Conservation (phyloP, 2,329 filamentous ascomycete genomes). For the Colletotrichum trifolii region DNA sequence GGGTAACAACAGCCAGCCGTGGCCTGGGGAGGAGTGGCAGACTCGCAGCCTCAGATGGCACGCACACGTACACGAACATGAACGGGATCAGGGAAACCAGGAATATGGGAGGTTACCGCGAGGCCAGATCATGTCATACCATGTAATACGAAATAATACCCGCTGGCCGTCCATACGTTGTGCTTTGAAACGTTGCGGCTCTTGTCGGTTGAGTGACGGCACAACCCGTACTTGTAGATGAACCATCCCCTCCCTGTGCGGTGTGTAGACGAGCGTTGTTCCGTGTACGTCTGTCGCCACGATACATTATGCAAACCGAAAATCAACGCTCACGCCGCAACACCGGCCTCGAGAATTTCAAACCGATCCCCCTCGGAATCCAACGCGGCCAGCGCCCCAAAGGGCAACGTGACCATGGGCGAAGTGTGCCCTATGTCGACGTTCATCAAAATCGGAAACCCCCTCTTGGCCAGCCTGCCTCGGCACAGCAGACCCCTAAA, state of each 20-base stretch:
- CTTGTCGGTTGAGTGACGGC: too few species aligned
- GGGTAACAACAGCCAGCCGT: constrained; percentile 12
- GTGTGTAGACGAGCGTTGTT: too few species aligned
- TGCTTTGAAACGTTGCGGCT: neutral
- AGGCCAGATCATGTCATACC: neutral
- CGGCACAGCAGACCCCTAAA: constrained; percentile 50
- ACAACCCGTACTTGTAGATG: too few species aligned
- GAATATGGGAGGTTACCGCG: constrained; percentile 5
- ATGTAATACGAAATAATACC: constrained; percentile 35
- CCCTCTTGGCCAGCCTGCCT: constrained; percentile 42
- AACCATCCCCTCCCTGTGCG: too few species aligned
- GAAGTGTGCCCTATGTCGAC: constrained; percentile 57
- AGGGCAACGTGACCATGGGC: constrained; percentile 55
- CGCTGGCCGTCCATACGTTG: neutral
- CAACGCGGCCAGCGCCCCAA: constrained; percentile 49
- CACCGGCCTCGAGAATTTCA: constrained; percentile 42
- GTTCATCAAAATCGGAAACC: constrained; percentile 54
- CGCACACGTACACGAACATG: constrained; percentile 21
- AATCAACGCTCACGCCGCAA: neutral
- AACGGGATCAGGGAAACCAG: constrained; percentile 9
- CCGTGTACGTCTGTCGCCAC: too few species aligned
- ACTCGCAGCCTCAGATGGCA: neutral
- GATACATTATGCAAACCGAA: too few species aligned
- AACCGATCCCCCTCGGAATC: constrained; percentile 53
- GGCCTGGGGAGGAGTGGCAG: neutral